Evolutionary conservation across 495 filamentous ascomycete genomes (phyloP).

Genomic region (Aspergillus sclerotioniger): DNA sequence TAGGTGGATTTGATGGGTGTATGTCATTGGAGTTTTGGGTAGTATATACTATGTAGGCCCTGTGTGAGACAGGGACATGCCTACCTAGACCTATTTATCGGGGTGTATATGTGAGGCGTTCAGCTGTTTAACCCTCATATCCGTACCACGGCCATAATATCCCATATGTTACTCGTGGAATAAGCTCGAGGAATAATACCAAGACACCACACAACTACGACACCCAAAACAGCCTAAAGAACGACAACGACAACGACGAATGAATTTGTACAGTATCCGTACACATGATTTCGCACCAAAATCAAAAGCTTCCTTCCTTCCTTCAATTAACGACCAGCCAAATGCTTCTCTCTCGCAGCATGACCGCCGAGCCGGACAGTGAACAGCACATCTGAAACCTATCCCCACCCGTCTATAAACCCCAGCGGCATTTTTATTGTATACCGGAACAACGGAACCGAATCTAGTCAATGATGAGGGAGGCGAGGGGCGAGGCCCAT

Average conservation of each 20-base stretch:
- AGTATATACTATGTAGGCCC: no score
- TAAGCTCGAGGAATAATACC: no score
- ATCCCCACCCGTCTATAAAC: slow-evolving; percentile 26
- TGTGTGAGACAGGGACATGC: no score
- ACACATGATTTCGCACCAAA: slow-evolving; percentile 31
- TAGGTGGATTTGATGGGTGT: background rate
- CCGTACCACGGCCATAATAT: no score
- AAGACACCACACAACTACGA: background rate
- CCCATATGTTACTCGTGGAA: no score
- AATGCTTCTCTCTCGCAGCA: slow-evolving; percentile 8
- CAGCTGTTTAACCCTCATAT: no score
- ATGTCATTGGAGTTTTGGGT: background rate
- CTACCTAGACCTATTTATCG: no score
- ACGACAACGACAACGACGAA: slow-evolving; percentile 32
- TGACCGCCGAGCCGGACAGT: slow-evolving; percentile 22
- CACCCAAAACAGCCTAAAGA: no score
- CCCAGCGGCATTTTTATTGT: slow-evolving; percentile 21
- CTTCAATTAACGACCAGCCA: slow-evolving; percentile 19
- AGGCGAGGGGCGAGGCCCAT: slow-evolving; percentile 4
- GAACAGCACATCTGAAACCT: slow-evolving; percentile 22
- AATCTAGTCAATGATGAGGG: slow-evolving; percentile 7
- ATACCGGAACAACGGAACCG: slow-evolving; percentile 23
- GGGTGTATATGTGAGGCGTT: no score
- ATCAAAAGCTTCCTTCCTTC: slow-evolving; percentile 10
- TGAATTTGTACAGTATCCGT: slow-evolving; percentile 55